Conservation (phyloP, 1,284 basidiomycete genomes). For the Cryptococcus maquisensis region DNA sequence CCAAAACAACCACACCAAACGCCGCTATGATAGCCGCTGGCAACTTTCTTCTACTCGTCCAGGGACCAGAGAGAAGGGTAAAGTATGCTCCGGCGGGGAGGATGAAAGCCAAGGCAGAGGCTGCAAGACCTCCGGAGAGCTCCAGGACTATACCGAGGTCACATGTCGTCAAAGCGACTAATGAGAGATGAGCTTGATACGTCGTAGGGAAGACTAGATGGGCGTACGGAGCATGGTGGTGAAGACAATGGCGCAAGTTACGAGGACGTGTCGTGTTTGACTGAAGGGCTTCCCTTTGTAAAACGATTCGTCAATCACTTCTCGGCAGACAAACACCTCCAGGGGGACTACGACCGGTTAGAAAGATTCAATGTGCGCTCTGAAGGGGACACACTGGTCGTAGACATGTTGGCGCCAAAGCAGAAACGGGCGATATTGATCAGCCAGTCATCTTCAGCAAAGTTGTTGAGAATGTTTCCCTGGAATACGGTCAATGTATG, state of each 20-base stretch:
- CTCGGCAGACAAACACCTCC: slow-evolving; percentile 35
- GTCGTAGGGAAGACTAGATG: neutral
- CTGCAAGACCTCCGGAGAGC: slow-evolving; percentile 91
- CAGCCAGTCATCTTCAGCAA: slow-evolving; percentile 68
- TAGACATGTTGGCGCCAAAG: slow-evolving; percentile 98
- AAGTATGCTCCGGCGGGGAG: slow-evolving; percentile 85
- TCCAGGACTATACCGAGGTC: slow-evolving; percentile 97
- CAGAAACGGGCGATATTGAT: slow-evolving; percentile 93
- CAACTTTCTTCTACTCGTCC: slow-evolving; percentile 66
- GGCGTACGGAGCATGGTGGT: slow-evolving; percentile 72
- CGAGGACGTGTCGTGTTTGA: slow-evolving; percentile 78
- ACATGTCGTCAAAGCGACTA: slow-evolving; percentile 87
- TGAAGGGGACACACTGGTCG: slow-evolving; percentile 55
- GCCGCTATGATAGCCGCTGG: slow-evolving; percentile 66
- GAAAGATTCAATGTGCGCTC: slow-evolving; percentile 11
- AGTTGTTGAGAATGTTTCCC: slow-evolving; percentile 93
- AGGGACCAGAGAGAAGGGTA: slow-evolving; percentile 61
- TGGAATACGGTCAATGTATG: slow-evolving; percentile 9
- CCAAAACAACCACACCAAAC: slow-evolving; percentile 77
- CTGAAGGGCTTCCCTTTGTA: slow-evolving; percentile 78
- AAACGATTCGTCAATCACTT: slow-evolving; percentile 90
- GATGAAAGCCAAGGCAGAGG: slow-evolving; percentile 90
- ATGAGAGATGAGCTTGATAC: neutral
- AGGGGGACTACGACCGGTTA: slow-evolving; percentile 46
- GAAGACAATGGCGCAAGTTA: slow-evolving; percentile 81